Conservation (phyloP, 2,329 filamentous ascomycete genomes). For the Ascochyta lentis region DNA sequence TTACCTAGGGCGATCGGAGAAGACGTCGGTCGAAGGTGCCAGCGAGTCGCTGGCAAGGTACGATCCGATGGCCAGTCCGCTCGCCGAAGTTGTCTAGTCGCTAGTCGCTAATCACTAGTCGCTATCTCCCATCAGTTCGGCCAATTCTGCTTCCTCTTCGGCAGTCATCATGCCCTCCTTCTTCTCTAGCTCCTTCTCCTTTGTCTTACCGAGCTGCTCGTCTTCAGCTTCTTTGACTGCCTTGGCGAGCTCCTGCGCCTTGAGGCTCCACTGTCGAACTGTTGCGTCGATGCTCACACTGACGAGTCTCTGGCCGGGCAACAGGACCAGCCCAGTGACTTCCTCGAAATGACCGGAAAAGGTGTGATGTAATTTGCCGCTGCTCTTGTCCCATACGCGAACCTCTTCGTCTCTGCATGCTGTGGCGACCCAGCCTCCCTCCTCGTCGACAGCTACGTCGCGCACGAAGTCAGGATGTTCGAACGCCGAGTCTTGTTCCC, state of each 20-base stretch:
- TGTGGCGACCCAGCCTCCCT: slow-evolving; percentile 80
- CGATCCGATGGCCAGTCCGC: slow-evolving; percentile 27
- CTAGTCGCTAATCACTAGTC: slow-evolving; percentile 70
- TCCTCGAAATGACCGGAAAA: slow-evolving; percentile 91
- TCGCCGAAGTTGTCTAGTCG: slow-evolving; percentile 52
- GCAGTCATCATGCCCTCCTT: slow-evolving; percentile 71
- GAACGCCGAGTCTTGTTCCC: slow-evolving; percentile 74
- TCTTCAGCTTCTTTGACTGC: slow-evolving; percentile 59
- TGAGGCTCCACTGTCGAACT: slow-evolving; percentile 81
- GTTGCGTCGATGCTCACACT: slow-evolving; percentile 93
- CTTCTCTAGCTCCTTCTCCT: slow-evolving; percentile 52
- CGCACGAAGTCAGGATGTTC: slow-evolving; percentile 89
- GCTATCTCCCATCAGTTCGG: slow-evolving; percentile 83
- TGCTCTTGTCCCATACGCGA: slow-evolving; percentile 81
- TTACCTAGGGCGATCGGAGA: slow-evolving; percentile 36
- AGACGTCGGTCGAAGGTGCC: slow-evolving; percentile 27
- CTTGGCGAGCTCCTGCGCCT: slow-evolving; percentile 64
- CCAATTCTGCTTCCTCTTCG: slow-evolving; percentile 92
- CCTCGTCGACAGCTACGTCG: slow-evolving; percentile 73
- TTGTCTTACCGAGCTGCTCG: slow-evolving; percentile 55
- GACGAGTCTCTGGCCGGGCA: slow-evolving; percentile 65
- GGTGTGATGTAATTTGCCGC: slow-evolving; percentile 74
- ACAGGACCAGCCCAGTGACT: slow-evolving; percentile 78
- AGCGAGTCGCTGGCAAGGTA: slow-evolving; percentile 25
- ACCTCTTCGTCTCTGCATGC: slow-evolving; percentile 91